Percentiles rank a stretch among this genome's conserved stretches.
Conservation (phyloP, 2,329 filamentous ascomycete genomes). For the Incumbomyces lentus region DNA sequence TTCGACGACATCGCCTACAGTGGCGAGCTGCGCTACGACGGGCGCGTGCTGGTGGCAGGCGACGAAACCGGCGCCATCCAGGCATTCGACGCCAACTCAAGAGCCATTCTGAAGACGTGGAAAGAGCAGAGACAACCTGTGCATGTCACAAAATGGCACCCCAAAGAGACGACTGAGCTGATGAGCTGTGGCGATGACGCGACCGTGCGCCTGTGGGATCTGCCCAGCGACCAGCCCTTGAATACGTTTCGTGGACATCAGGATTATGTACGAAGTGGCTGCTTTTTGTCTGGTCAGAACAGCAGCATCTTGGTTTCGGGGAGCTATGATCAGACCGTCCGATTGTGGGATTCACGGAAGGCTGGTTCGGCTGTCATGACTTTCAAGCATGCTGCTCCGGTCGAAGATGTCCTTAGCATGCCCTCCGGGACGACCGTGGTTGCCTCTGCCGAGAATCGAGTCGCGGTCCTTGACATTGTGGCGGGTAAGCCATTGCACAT, state of each 20-base stretch:
- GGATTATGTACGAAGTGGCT: conserved; percentile 83
- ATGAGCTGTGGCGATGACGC: conserved; percentile 88
- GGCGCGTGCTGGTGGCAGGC: conserved; percentile 77
- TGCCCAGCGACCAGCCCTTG: conserved; percentile 67
- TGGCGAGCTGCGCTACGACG: conserved; percentile 80
- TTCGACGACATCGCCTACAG: conserved; percentile 87
- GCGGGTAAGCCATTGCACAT: conserved; percentile 79
- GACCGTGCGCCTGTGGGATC: conserved; percentile 88
- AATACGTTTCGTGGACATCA: conserved; percentile 74
- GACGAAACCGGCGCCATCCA: conserved; percentile 89
- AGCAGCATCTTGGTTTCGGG: conserved; percentile 73
- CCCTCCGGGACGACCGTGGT: conserved; percentile 77
- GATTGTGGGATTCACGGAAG: conserved; percentile 81
- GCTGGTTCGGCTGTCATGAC: conserved; percentile 66
- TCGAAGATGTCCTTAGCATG: conserved; percentile 82
- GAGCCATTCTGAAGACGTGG: conserved; percentile 93
- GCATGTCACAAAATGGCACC: conserved; percentile 87
- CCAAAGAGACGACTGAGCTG: conserved; percentile 70
- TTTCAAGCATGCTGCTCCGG: conserved; percentile 83
- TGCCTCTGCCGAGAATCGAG: conserved; percentile 72
- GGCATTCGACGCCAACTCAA: conserved; percentile 82
- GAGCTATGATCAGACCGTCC: conserved; percentile 88
- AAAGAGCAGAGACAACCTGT: conserved; percentile 87
- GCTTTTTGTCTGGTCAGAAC: conserved; percentile 67
- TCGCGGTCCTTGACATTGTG: conserved; percentile 85